Evolutionary conservation across 768 basidiomycete species (phyloP), one percentile per base, ranked within the genome.

Genomic region (Phallus indusiatus): DNA sequence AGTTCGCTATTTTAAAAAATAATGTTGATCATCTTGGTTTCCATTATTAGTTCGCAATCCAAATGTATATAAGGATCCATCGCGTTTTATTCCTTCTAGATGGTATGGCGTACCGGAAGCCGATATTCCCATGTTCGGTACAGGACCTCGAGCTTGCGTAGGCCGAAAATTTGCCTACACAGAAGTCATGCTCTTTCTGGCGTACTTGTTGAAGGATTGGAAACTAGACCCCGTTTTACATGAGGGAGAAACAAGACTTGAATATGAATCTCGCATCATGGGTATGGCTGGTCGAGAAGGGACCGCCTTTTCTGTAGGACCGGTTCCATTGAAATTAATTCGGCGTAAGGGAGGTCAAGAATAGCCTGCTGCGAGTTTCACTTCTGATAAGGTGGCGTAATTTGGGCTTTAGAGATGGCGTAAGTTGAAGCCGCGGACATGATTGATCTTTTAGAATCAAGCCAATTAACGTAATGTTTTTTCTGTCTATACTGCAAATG

Each of bases 121-220:
- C 8, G 66, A 65, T n/a, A 36, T 60, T 7, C 33, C 60, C 35
- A 35, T 54, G 1, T 73, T 73, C 57, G 60, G 65, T 20, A 51
- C 60, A 75, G 78, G 79, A 49, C 79, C 80, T 24, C 75, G 81
- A 16, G 64, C 67, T 16, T 85, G 83, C 61, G 68, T 82, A 12
- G 83, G 82, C 4, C 71, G 79, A 28, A 80, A 75, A 61, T 84
- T 85, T 63, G 79, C 82, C 2, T 72, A 74, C 0, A 74, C 72
- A 0, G 82, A 84, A 64, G 72, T 74, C 1, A 74, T 83, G 14
- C 75, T 74, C 54, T 80, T 84, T 71, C 72, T 84, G 21, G 73
- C 79, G 1, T 67, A 73, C 64, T 64, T 83, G 8, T 66, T 83
- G 20, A 72, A 78, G 17, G 82, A 83, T 49, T 84, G 77, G 77